Evolutionary conservation across 148 eudicot species (phyloP), one percentile per base, ranked within the genome.

Genomic region (Fagopyrum homotropicum): DNA sequence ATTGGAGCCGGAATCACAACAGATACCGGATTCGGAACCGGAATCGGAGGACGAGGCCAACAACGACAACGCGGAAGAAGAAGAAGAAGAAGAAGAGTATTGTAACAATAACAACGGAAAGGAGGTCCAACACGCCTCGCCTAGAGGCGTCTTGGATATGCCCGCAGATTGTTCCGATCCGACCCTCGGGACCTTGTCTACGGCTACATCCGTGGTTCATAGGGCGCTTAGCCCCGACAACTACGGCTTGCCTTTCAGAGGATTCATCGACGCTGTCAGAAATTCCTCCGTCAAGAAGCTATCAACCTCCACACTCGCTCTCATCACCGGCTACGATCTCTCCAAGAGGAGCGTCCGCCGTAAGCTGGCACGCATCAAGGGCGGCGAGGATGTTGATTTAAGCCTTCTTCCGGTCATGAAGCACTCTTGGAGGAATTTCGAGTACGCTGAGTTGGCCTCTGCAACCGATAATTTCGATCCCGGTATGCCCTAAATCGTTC

Each of bases 201-300:
- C 72, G n/a, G 72, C 45, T 69, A 30, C 72, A 43, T 40, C 54
- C 29, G 74, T 47, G 35, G 74, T 72, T 15, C 54, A 72, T 11
- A 72, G 47, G 74, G 74, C 54, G 15, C 74, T 72, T 6, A 72
- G 12, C 29, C 54, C 74, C 30, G 74, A 72, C 3, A 72, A 47
- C 54, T 72, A 72, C 74, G 55, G 16, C 40, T 72, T 72, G 16
- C 74, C 54, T 11, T 72, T 72, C 74, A 72, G 47, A 72, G 74
- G 74, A 29, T 72, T 72, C 74, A 45, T 72, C 30, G 74, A 72
- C 40, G 74, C 74, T 30, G 74, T 72, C 30, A 47, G 74, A 15
- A 72, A 72, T 16, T 49, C 51, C 15, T 72, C 74, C 14, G 74
- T 72, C 54, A 72, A 72, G 74, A 72, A 72, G 74, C 54, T 72